Evolutionary conservation across 768 basidiomycete genomes (phyloP), one percentile per base, ranked within the genome.

Genomic region (Lyophyllum shimeji): DNA sequence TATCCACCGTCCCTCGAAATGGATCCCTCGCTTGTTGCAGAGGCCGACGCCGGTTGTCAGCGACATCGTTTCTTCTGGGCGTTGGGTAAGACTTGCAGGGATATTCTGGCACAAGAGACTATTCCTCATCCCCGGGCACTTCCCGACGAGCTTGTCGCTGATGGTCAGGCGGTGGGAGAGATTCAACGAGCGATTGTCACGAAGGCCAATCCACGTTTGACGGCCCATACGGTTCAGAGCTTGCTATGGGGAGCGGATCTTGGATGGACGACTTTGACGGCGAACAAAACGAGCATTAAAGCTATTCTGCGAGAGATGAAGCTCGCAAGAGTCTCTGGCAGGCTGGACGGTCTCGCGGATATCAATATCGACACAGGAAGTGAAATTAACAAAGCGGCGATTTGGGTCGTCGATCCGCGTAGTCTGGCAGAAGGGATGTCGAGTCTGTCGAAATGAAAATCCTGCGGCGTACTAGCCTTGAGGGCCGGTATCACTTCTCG

Each of bases 191-290:
- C 83, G 0, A 69, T 72, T 2, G 81, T 81, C 20, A 82, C 79
- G 20, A 81, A 75, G 55, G 77, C 75, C 18, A 84, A 84, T 58
- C 77, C 82, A 1, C 79, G 79, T 27, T 71, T 91, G 29, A 93
- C 92, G 0, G 80, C 79, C 8, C 93, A 95, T 67, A 95, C 93
- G 0, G 81, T 90, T 8, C 78, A 83, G 53, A 90, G 87, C 52
- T 74, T 94, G 74, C 71, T 85, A 18, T 82, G 81, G 65, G 93
- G 93, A 15, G 82, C 87, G 0, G 71, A 71, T 37, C 71, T 80
- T 24, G 85, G 86, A 0, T 87, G 89, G 89, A 95, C 93, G 58
- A 92, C 90, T n/a, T 73, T 95, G 46, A 95, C 93, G 3, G 91
- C 91, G 8, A 95, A 96, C 62, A 78, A 83, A 60, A 79, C 86